Percentiles rank a stretch among this genome's conserved stretches.
These are phyloP conservation scores for Cardamine occulta DNA, from an alignment of 345 rosid species.

Conservation along the genomic window DNA sequence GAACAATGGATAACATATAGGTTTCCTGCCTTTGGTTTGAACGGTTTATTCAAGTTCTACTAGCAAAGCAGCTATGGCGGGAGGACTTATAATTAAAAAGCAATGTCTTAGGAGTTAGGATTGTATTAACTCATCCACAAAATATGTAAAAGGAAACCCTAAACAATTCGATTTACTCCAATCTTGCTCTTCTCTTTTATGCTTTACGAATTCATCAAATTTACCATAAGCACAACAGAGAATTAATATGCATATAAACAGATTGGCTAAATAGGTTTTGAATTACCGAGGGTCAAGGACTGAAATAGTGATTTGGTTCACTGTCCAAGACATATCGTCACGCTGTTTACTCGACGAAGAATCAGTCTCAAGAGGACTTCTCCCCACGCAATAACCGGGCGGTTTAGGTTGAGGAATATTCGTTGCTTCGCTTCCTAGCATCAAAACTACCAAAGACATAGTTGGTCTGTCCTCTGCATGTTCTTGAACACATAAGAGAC, in stretches of 20 bases:
- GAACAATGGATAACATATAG: no score
- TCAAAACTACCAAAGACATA: constrained; percentile 65
- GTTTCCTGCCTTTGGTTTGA: no score
- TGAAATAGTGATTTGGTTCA: constrained; percentile 81
- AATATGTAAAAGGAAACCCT: not conserved
- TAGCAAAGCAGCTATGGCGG: not conserved
- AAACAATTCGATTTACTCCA: not conserved
- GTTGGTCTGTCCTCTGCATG: constrained; percentile 70
- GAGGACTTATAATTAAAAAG: not conserved
- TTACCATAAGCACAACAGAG: not conserved
- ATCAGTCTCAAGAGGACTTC: constrained; percentile 54
- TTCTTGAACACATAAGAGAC: constrained; percentile 82
- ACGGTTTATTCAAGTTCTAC: not conserved
- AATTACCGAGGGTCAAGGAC: constrained; percentile 63
- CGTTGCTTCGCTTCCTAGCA: constrained; percentile 68
- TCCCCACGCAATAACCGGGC: constrained; percentile 71
- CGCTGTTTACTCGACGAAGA: constrained; percentile 57
- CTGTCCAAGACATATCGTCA: constrained; percentile 57
- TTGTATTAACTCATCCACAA: not conserved
- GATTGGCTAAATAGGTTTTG: not conserved
- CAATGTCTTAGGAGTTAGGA: not conserved
- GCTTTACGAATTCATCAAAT: not conserved
- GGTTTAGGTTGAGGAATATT: constrained; percentile 61
- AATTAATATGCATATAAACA: not conserved
- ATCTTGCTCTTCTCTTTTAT: not conserved